Evolutionary conservation across 345 rosid genomes (phyloP), one percentile per base, ranked within the genome.

Genomic region (Bruguiera sexangula): DNA sequence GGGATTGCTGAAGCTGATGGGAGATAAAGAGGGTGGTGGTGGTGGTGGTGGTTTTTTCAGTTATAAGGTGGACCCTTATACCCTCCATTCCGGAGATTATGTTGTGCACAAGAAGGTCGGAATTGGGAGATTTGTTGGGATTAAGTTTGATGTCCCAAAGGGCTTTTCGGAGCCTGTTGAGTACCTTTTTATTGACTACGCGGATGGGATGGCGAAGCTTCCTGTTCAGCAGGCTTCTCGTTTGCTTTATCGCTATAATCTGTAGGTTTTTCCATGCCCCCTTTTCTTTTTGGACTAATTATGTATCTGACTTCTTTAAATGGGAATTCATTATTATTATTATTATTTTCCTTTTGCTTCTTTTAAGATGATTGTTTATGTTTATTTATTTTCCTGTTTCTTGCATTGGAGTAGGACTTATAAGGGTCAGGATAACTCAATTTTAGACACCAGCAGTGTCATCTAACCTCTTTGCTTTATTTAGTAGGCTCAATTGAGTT

Each of bases 141-240:
- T 94, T n/a, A 89, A 86, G 76, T 88, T 80, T 68, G 97, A 91
- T 72, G 85, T 83, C 54, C 80, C 87, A 11, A 88, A 82, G 78
- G 83, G 66, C 68, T 88, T 93, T 10, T 65, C 84, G 5, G 89
- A 80, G 76, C 88, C 95, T 32, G 68, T 79, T 58, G 98, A 94
- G 68, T 94, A 86, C 63, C 93, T 87, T 67, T 94, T 88, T 53
- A 89, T 94, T 13, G 96, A 94, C 83, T 91, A 87, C 71, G 91
- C 97, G 3, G 98, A 94, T 77, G 97, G 96, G 52, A 94, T 94
- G 95, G 98, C 98, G 43, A 94, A 91, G 82, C 96, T 94, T 78
- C 95, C 97, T 27, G 86, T 94, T 72, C 83, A 86, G 75, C 96
- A 91, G 82, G 98, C 97, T 69, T 79, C 90, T 56, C 91, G 91